Base-by-base conservation (phyloP, 352 stramenopile species). In the Globisporangium paddicum region DNA sequence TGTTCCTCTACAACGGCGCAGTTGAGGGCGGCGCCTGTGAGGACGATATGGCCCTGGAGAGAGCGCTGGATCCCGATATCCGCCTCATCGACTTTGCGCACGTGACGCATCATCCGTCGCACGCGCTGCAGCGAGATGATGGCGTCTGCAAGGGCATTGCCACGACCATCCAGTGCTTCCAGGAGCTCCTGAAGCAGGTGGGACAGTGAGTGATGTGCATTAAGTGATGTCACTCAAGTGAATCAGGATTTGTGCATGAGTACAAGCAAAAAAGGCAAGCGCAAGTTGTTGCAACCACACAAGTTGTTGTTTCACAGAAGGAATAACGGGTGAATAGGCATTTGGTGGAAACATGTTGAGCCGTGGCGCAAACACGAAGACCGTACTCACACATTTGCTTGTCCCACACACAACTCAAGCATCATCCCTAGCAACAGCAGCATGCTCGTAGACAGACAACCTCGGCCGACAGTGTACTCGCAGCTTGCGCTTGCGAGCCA, bases 1-100 rank as follows among this genome's bases (percentile, higher is more conserved):
- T 99, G 47, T 96, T 98, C 44, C 74, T 98, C 6, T 98, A 98
- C 72, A 89, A 98, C 69, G 89, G 77, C 42, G 62, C 84, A 13
- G 50, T 49, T 16, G 62, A 42, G 6, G 3, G n/a, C n/a, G n/a
- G n/a, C n/a, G n/a, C n/a, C n/a, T n/a, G 19, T 58, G 79, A 90
- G 63, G 77, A 55, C 13, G 55, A 59, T 10, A 11, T 34, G 28
- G 35, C 30, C 28, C 21, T 58, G 1, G 50, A 35, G 23, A 52
- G 49, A 1, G 47, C 45, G 18, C 63, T 66, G 25, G 41, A 44
- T 10, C 56, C 70, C 2, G 82, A 94, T 62, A 86, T 93, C 40
- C 82, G 82, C 0, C 75, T 95, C 30, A 95, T 95, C 32, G 86
- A 95, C 60, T 95, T 95, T 67, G 83, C 86, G n/a, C 86, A 95